These are phyloP conservation scores for Gossypium bickii DNA, from an alignment of 345 rosid species.

Conservation along the genomic window DNA sequence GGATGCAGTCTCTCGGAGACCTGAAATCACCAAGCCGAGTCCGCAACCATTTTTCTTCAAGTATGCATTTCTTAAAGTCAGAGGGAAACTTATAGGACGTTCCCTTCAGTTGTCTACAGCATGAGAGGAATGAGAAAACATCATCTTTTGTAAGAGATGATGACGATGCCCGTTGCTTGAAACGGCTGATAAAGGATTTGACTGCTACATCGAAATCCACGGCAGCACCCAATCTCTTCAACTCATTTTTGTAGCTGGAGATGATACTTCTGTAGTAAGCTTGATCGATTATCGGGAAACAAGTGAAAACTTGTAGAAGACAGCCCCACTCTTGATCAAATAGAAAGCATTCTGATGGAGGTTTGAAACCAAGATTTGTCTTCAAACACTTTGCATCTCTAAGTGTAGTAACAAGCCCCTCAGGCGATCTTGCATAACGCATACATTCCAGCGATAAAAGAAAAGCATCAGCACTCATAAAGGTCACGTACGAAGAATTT, in stretches of 20 bases:
- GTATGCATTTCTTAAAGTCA: constrained; percentile 32
- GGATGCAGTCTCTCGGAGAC: constrained; percentile 52
- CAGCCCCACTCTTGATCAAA: constrained; percentile 51
- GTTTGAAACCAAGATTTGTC: constrained; percentile 44
- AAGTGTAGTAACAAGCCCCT: constrained; percentile 24
- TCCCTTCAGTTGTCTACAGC: constrained; percentile 35
- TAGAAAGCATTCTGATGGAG: constrained; percentile 51
- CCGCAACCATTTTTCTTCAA: constrained; percentile 48
- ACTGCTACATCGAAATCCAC: constrained; percentile 45
- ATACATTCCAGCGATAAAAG: constrained; percentile 42
- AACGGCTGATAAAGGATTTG: constrained; percentile 28
- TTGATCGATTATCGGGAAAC: constrained; percentile 39
- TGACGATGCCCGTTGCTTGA: constrained; percentile 33
- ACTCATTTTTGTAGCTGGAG: constrained; percentile 27
- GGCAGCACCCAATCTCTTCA: constrained; percentile 44
- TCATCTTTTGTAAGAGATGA: constrained; percentile 32
- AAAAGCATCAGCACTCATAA: constrained; percentile 37
- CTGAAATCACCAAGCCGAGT: constrained; percentile 52
- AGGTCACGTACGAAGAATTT: constrained; percentile 11
- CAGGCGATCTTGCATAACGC: neutral
- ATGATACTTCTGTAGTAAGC: constrained; percentile 37
- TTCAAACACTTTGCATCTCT: constrained; percentile 35
- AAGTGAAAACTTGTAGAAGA: constrained; percentile 43
- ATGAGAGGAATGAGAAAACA: constrained; percentile 36
- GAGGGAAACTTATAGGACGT: constrained; percentile 19